Percentiles rank a stretch among this genome's conserved stretches.
phyloP scores from a whole-genome alignment of 768 basidiomycete genomes.

The Ramaria sp. region DNA sequence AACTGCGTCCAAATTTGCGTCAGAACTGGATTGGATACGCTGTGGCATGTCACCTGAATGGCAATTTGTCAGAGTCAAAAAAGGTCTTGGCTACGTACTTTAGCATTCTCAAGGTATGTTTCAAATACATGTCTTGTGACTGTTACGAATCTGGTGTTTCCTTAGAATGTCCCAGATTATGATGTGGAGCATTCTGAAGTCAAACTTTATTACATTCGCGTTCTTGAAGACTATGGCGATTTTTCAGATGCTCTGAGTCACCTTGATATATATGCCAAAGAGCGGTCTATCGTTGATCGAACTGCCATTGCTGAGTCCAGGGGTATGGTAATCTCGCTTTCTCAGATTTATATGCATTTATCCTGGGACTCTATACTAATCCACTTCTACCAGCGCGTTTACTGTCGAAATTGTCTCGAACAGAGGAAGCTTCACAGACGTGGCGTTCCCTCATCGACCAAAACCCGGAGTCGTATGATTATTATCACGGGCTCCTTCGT shows the following conservation, averaged over 20 bases:
- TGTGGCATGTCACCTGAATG: conserved; percentile 79
- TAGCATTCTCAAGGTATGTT: conserved; percentile 51
- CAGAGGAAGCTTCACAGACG: conserved; percentile 64
- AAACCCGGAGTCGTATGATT: conserved; percentile 74
- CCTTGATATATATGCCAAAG: conserved; percentile 55
- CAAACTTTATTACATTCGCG: conserved; percentile 60
- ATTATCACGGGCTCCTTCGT: conserved; percentile 64
- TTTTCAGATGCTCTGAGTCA: conserved; percentile 46
- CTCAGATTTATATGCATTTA: background rate
- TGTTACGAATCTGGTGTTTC: conserved; percentile 5
- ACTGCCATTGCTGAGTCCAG: conserved; percentile 55
- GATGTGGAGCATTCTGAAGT: conserved; percentile 82
- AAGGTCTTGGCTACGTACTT: conserved; percentile 66
- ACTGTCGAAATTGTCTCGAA: conserved; percentile 49
- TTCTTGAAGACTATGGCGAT: conserved; percentile 67
- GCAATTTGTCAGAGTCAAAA: conserved; percentile 58
- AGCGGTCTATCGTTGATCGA: conserved; percentile 58
- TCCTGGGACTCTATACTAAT: conserved; percentile 11
- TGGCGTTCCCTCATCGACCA: conserved; percentile 76
- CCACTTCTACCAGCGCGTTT: conserved; percentile 49
- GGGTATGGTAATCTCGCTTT: conserved; percentile 31
- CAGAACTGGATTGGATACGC: conserved; percentile 87
- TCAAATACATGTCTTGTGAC: background rate
- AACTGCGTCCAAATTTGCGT: conserved; percentile 69
- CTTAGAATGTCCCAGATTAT: conserved; percentile 66